Base-by-base conservation (phyloP, 106 monocot genomes). In the Iris macrosiphon region DNA sequence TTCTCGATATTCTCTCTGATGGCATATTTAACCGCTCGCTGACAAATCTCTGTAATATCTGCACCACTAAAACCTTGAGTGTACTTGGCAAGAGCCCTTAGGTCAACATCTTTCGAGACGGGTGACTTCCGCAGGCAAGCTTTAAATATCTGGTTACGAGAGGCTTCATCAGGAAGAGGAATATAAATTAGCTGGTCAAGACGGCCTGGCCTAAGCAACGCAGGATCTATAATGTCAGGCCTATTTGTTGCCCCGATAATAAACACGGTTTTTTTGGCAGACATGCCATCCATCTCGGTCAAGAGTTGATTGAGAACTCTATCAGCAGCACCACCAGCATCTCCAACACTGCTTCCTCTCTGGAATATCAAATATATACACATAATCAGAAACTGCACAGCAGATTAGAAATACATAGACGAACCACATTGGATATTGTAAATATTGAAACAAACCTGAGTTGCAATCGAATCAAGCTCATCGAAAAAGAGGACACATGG, bases 281-380 rank as follows among this genome's bases (percentile, higher is more conserved):
- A 72, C 91, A 91, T 91, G 46, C 91, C 91, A 63, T 91, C 91
- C 91, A 92, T 92, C 68, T 92, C 92, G 16, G 92, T 92, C 21
- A 92, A 52, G 14, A 92, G 73, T 49, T 92, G 91, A 48, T 91
- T 91, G 7, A 91, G 75, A 45, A 91, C 91, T 34, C 91, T 71
- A 56, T 91, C 91, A 3, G 82, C 92, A 38, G 92, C 92, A 67
- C 92, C 92, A 11, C 92, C 92, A 2, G 92, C 92, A 70, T 91
- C 91, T 25, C 85, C 91, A 62, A 73, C 72, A 61, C 91, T 91
- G 56, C 91, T 82, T 1, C 91, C 92, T 43, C 92, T 86, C 92
- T 92, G 76, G 26, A 54, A n/a, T 3, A 45, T 6, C 14, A 59
- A 55, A 25, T 49, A 49, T 40, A 40, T 40, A 14, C 39, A n/a